A percentile compares a stretch with the other conserved stretches of the same genome.
Evolutionary conservation across 768 basidiomycete species (phyloP).

Genomic region (Xanthoconium stramineum): DNA sequence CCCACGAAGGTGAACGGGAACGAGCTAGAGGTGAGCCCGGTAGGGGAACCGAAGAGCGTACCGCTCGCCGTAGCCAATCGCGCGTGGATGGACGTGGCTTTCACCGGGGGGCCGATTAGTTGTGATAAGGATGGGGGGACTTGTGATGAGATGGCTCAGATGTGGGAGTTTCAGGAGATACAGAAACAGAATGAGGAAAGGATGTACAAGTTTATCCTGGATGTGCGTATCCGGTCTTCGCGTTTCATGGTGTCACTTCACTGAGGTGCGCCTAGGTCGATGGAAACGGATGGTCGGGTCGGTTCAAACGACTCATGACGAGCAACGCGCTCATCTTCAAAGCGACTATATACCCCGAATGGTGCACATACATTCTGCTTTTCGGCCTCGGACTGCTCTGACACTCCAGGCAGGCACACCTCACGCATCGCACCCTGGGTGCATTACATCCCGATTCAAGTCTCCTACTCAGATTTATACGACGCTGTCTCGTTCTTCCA

Average conservation of each 20-base stretch:
- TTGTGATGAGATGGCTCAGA: conserved; percentile 42
- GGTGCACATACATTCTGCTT: conserved; percentile 36
- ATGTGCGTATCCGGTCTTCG: conserved; percentile 35
- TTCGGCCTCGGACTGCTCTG: too few relatives aligned
- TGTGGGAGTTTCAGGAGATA: conserved; percentile 48
- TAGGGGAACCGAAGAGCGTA: conserved; percentile 35
- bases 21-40: conserved; percentile 25
- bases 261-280: conserved; percentile 40
- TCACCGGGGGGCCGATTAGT: conserved; percentile 42
- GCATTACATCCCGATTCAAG: conserved; percentile 68
- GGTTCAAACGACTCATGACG: conserved; percentile 63
- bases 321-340: conserved; percentile 66
- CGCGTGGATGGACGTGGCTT: conserved; percentile 59
- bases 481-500: conserved; percentile 74
- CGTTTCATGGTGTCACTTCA: not conserved
- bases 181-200: conserved; percentile 49
- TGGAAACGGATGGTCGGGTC: conserved; percentile 67
- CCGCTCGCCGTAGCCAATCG: conserved; percentile 45
- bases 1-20: not conserved
- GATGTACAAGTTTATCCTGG: conserved; percentile 58
- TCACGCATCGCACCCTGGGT: conserved; percentile 65
- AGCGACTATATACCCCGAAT: conserved; percentile 71
- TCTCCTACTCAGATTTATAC: conserved; percentile 65
- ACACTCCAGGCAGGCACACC: conserved; percentile 39
- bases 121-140: conserved; percentile 33